Evolutionary conservation across 345 rosid genomes (phyloP).

Genomic region (Salix caprea): DNA sequence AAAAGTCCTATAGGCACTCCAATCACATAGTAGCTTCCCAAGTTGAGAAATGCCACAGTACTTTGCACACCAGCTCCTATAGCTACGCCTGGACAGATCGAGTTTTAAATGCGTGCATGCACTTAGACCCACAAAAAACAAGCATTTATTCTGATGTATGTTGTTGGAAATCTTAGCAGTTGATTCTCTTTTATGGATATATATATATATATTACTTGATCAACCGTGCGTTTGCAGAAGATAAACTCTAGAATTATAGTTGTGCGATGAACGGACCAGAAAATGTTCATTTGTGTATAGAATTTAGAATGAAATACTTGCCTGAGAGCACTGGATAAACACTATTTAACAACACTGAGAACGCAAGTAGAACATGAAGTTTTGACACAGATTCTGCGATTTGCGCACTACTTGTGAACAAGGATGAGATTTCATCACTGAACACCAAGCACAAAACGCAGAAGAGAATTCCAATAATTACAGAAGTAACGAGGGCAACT

Average conservation of each 20-base stretch:
- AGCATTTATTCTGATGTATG: too few species aligned
- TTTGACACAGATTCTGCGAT: slow-evolving; percentile 25
- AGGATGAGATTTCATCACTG: slow-evolving; percentile 17
- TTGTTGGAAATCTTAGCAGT: too few species aligned
- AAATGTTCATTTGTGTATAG: too few species aligned
- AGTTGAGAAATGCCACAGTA: slow-evolving; percentile 39
- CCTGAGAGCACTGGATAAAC: slow-evolving; percentile 39
- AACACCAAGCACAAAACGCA: slow-evolving; percentile 32
- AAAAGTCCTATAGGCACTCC: slow-evolving; percentile 42
- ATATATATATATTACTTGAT: too few species aligned
- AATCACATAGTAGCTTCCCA: slow-evolving; percentile 40
- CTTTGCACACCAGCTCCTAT: slow-evolving; percentile 48
- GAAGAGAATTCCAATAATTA: slow-evolving; percentile 25
- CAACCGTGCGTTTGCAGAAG: too few species aligned
- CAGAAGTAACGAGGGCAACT: slow-evolving; percentile 21
- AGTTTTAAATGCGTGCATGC: too few species aligned
- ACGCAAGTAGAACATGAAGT: slow-evolving; percentile 35
- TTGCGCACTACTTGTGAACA: slow-evolving; percentile 30
- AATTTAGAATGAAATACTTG: background rate
- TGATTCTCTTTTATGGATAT: background rate
- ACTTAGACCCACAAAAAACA: too few species aligned
- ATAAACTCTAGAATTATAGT: background rate
- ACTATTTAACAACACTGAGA: slow-evolving; percentile 39
- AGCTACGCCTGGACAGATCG: slow-evolving; percentile 34
- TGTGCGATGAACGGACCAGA: background rate